Base-by-base conservation (phyloP, 2,329 filamentous ascomycete species). In the Trichoderma lentiforme region DNA sequence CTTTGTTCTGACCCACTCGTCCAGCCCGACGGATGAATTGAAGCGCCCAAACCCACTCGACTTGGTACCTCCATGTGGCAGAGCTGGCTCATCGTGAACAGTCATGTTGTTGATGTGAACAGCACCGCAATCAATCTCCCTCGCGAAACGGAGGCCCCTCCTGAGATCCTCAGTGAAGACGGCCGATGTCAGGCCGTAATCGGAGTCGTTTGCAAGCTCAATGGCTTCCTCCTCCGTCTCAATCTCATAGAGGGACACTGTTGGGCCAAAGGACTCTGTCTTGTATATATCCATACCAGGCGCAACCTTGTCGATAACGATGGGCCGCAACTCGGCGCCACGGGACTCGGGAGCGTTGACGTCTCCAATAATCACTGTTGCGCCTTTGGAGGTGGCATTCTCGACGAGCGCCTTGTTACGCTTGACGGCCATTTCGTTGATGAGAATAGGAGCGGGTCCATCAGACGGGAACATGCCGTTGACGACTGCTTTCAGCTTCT, bases 231-330 rank as follows among this genome's bases (percentile, higher is more conserved):
- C 92, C 61, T 93, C 91, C 3, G 82, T 84, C n/a, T 89, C 85
- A 30, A 95, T 85, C 26, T 87, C 84, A 15, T 91, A 87, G 24
- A 96, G 77, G 18, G 89, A 90, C 1, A 94, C 91, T 0, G 88
- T 89, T 0, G 94, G 93, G 0, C 92, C 93, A 76, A 97, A 97
- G 1, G 89, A 92, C 81, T 97, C 93, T 1, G 87, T 90, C 75
- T 87, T 83, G 81, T 91, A 95, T 18, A 97, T 82, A 71, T 93
- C 90, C 93, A 95, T 96, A 0, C 80, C 79, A 1, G 76, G n/a
- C 3, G 78, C 80, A 43, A 95, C 90, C 72, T 87, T 87, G 32
- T 88, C 88, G 0, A 97, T 82, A 70, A 95, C 87, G 70, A 93
- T 83, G 4, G 92, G 91, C 1, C 88, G 86, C 83, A 93, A 83